Evolutionary conservation across 2,329 filamentous ascomycete genomes (phyloP), one percentile per base, ranked within the genome.

Genomic region (Trichoderma pleuroti): DNA sequence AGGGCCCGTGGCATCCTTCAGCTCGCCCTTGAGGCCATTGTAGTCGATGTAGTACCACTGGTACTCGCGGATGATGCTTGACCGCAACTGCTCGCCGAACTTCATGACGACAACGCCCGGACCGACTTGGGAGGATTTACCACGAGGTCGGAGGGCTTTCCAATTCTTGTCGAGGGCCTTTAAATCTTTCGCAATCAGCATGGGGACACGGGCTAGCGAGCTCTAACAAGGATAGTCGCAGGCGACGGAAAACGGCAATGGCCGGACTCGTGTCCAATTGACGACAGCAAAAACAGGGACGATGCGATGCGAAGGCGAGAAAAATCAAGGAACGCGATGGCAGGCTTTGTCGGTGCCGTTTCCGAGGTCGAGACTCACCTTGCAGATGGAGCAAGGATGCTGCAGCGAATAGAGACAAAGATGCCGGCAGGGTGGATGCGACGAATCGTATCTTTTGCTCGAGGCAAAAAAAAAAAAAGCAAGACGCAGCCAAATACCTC

Each of bases 31-130:
- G 63, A 99, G 88, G 74, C 91, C 93, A 80, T 98, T 94, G 84
- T 99, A 99, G 83, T 93, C 92, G 83, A 99, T 98, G 84, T 99
- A 99, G 85, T 97, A 93, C 91, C 94, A 97, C 81, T 94, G 91
- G 84, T 97, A 99, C 84, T 98, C 94, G 85, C 93, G 94, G 82
- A 98, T 97, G 79, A 97, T 88, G 80, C 94, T 98, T 78, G 93
- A 95, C 74, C 93, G 93, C 78, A 99, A 90, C 87, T 99, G 94
- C 83, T 98, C 93, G 81, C 96, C 96, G 86, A 98, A 99, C 87
- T 91, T 91, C 89, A 91, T 91, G 84, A 87, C 84, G 82, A 89
- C 79, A 74, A 85, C 80, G 72, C 87, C 86, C 57, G 86, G 87
- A 39, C 79, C 78, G 73, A 83, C 80, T 74, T 76, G 80, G 76